phyloP scores from a whole-genome alignment of 2,329 filamentous ascomycete species.

The Scedosporium apiospermum region DNA sequence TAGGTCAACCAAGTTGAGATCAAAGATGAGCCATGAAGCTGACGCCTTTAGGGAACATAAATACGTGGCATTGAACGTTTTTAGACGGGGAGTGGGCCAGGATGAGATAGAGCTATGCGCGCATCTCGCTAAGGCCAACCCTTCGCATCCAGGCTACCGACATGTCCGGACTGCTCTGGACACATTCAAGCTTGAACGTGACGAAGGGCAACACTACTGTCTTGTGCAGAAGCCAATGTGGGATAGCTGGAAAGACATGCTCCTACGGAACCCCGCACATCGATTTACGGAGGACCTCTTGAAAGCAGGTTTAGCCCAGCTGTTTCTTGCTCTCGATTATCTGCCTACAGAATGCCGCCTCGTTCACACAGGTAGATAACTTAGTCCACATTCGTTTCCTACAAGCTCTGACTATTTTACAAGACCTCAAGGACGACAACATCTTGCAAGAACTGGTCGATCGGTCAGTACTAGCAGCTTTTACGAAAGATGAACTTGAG shows the following conservation, averaged over 20 bases:
- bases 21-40: not conserved
- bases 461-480: constrained; percentile 11
- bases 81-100: not conserved
- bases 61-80: constrained; percentile 13
- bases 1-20: not conserved
- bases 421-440: constrained; percentile 33
- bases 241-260: constrained; percentile 28
- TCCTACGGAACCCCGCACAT: constrained; percentile 23
- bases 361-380: constrained; percentile 29
- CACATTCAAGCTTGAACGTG: constrained; percentile 18
- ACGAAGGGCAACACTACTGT: constrained; percentile 21
- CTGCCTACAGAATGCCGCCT: constrained; percentile 31
- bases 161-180: constrained; percentile 21
- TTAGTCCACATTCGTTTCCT: not conserved
- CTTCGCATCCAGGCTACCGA: constrained; percentile 18
- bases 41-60: not conserved
- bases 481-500: constrained; percentile 10
- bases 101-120: constrained; percentile 14
- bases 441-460: constrained; percentile 18
- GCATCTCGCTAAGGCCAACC: constrained; percentile 11
- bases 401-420: not conserved
- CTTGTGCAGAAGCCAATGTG: constrained; percentile 28
- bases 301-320: constrained; percentile 20
- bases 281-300: constrained; percentile 28
- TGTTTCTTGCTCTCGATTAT: constrained; percentile 28